Evolutionary conservation across 495 filamentous ascomycete species (phyloP), one percentile per base, ranked within the genome.

Genomic region (Cenococcum geophilum): DNA sequence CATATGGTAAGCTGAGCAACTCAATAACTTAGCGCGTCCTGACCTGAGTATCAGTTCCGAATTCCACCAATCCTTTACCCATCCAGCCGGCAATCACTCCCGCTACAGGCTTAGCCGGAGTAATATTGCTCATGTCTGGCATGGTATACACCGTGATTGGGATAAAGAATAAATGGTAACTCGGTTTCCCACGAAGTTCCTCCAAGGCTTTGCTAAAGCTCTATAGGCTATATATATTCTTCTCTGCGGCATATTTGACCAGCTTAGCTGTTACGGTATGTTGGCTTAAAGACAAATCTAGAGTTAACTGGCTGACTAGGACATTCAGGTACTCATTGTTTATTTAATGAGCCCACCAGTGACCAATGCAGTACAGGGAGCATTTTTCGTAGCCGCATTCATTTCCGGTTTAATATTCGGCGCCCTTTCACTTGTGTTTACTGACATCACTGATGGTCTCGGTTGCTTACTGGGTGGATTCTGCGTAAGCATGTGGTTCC

Each of bases 311-410:
- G 48, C 56, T 62, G 43, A 60, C 49, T 34, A 6, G 9, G 20
- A 18, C 6, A 16, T 16, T 37, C 43, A 83, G 79, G 80, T 96
- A 21, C 75, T 97, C 9, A 92, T 97, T 61, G 73, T 93, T 48
- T 97, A 97, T 69, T 87, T 97, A 50, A 93, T 92, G 86, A 86
- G 79, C 53, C 87, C 85, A 1, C 91, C 92, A 0, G 82, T 95
- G 50, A 79, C 75, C 61, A 75, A 87, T 67, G 90, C 83, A 0
- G 77, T 96, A 8, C 89, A 96, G 73, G 92, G 92, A 43, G 92
- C 86, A 27, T 97, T 93, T 70, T 81, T 97, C 22, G 89, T 93
- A 4, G 92, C 91, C 10, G 83, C 81, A 16, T 80, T 86, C 40
- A 76, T 89, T 60, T 87, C 91, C 5, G 92, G 92, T 5, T 60